A percentile compares a stretch with the other conserved stretches of the same genome.
Conservation (phyloP, 108 stramenopile genomes). For the Epithemia pelagica region DNA sequence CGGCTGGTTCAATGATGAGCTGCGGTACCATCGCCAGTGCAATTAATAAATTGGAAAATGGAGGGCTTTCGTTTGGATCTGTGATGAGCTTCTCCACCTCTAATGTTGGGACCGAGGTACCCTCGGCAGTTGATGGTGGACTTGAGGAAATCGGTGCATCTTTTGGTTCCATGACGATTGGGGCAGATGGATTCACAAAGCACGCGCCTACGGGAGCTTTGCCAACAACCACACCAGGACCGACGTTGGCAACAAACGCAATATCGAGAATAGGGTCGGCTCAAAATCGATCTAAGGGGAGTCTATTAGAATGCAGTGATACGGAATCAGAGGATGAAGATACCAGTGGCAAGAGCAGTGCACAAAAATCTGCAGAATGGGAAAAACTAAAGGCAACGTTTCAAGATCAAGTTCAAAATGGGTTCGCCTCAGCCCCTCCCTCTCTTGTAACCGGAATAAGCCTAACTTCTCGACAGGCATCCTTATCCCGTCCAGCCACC, state of each 20-base stretch:
- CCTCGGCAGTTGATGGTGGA: slow-evolving; percentile 29
- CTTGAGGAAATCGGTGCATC: slow-evolving; percentile 40
- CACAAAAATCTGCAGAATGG: slow-evolving; percentile 32
- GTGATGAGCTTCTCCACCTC: slow-evolving; percentile 25
- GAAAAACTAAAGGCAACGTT: slow-evolving; percentile 35
- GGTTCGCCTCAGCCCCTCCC: slow-evolving; percentile 12
- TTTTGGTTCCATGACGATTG: slow-evolving; percentile 39
- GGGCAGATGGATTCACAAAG: background rate
- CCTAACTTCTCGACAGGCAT: background rate
- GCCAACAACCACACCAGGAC: background rate
- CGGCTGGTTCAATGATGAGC: slow-evolving; percentile 35
- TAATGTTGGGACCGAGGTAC: slow-evolving; percentile 2
- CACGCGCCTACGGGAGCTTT: background rate
- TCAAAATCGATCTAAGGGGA: slow-evolving; percentile 24
- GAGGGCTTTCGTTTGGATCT: slow-evolving; percentile 39
- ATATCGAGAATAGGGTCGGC: too few relatives aligned
- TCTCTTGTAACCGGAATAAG: background rate
- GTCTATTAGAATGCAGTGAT: slow-evolving; percentile 45
- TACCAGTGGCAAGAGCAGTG: slow-evolving; percentile 4
- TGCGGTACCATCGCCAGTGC: slow-evolving; percentile 12
- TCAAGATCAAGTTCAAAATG: slow-evolving; percentile 16
- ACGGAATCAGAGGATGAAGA: slow-evolving; percentile 42
- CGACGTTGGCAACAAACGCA: background rate
- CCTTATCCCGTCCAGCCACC: background rate
- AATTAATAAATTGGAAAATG: slow-evolving; percentile 21